Conservation (phyloP, 768 basidiomycete species). For the Psilocybe cyanescens region DNA sequence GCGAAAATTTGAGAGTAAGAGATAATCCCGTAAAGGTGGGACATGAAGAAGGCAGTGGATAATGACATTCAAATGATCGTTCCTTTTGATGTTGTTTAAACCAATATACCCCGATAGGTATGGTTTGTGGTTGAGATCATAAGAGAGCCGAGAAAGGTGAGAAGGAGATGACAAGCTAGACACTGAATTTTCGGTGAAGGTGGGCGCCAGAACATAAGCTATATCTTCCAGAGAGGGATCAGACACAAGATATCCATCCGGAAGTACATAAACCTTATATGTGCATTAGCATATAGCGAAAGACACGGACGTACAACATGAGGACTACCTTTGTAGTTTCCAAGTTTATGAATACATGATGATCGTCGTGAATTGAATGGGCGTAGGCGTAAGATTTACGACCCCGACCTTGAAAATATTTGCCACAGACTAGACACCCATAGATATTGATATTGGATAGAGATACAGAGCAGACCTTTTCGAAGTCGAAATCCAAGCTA, state of each 20-base stretch:
- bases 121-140: conserved; percentile 79
- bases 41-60: conserved; percentile 94
- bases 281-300: conserved; percentile 11
- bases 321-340: conserved; percentile 85
- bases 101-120: conserved; percentile 96
- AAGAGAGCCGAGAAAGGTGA: conserved; percentile 74
- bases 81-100: conserved; percentile 95
- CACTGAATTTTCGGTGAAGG: conserved; percentile 70
- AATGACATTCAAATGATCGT: conserved; percentile 98
- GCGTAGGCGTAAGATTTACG: conserved; percentile 93
- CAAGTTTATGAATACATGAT: conserved; percentile 97
- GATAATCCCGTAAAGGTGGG: conserved; percentile 84
- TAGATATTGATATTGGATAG: conserved; percentile 97
- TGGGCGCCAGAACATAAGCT: conserved; percentile 84
- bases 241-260: conserved; percentile 95
- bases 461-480: conserved; percentile 97
- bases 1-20: conserved; percentile 74
- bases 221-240: conserved; percentile 98
- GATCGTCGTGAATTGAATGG: conserved; percentile 97
- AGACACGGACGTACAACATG: conserved; percentile 13
- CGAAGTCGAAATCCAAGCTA: conserved; percentile 96
- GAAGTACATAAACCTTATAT: conserved; percentile 90
- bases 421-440: conserved; percentile 96
- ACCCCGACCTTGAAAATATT: conserved; percentile 98
- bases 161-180: conserved; percentile 58